Conservation (phyloP, 371 early-diverging fungal genomes). For the Entomophthora muscae region DNA sequence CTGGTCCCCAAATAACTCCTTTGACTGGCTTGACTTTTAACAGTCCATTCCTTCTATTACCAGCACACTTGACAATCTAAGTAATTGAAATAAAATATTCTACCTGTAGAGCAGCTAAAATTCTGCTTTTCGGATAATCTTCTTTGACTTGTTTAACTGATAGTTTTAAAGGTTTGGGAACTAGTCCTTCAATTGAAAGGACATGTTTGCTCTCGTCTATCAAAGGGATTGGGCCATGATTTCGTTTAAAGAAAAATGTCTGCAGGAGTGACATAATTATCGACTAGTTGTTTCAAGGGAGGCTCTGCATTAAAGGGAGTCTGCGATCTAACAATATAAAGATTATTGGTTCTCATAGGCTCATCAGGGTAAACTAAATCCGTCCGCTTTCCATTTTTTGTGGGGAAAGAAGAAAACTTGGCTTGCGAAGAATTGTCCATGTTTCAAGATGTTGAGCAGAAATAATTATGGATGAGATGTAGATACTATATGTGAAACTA, state of each 20-base stretch:
- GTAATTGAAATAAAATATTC: conserved; percentile 15
- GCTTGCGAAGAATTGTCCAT: no score
- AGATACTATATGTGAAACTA: no score
- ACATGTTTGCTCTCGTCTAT: conserved; percentile 6
- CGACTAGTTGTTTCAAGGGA: conserved; percentile 23
- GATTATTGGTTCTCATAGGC: conserved; percentile 3
- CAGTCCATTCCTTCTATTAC: conserved; percentile 67
- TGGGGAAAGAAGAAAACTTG: not conserved
- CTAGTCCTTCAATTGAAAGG: conserved; percentile 20
- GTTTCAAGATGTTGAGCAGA: no score
- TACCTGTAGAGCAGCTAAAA: conserved; percentile 11
- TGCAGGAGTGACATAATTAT: conserved; percentile 33
- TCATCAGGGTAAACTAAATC: conserved; percentile 7
- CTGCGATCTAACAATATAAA: conserved; percentile 1
- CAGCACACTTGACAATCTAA: conserved; percentile 61
- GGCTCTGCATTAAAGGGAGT: conserved; percentile 40
- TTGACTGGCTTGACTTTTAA: conserved; percentile 50
- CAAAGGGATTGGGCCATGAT: conserved; percentile 67
- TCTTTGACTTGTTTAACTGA: conserved; percentile 1
- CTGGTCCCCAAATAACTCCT: conserved; percentile 54
- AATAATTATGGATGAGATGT: no score
- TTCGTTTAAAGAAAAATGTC: conserved; percentile 45
- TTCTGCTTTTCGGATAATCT: conserved; percentile 5
- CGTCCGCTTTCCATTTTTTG: conserved; percentile 3
- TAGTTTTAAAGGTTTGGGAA: conserved; percentile 16